Base-by-base conservation (phyloP, 768 basidiomycete genomes). In the Rhizopogon vinicolor region DNA sequence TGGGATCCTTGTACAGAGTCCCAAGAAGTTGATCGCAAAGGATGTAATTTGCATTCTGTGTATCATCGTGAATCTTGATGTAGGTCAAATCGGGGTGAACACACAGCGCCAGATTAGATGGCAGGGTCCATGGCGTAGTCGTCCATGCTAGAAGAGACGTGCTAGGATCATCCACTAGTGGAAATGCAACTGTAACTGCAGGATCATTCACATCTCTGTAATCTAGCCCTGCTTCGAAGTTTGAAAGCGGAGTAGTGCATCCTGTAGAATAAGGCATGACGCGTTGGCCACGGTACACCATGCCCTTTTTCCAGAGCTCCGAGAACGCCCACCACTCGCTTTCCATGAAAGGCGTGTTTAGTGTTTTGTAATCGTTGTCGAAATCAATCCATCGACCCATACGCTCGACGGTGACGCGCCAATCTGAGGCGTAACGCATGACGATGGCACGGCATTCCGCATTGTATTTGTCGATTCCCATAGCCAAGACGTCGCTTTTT, bases 381-480 rank as follows among this genome's bases (percentile, higher is more conserved):
- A 99, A 99, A 73, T 99, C 97, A 74, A 99, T 98, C 97, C 97
- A 99, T 59, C 97, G 86, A 35, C 96, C 97, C 89, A 98, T 95
- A 60, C 97, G 85, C 72, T 97, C 95, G 52, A 99, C 96, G 4
- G 95, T 98, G 37, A 75, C 67, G 48, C 94, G 86, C 97, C 97
- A 99, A 67, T 98, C 95, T 7, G 83, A 80, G 2, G 95, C 80
- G 70, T 98, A 98, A 49, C 93, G 83, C 95, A 99, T 98, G 64
- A 98, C 96, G 68, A 98, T 98, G 57, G 85, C 83, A 35, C 96
- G 85, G 67, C 97, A 99, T 70, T 98, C 94, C 5, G 83, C 93
- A 70, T 99, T 99, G 80, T 99, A 99, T 64, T 89, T 90, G 74
- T 89, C 92, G 72, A 99, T 96, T 13, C 97, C 97, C 87, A 99